phyloP scores from a whole-genome alignment of 1,139 yeast species.

The Hanseniaspora uvarum region DNA sequence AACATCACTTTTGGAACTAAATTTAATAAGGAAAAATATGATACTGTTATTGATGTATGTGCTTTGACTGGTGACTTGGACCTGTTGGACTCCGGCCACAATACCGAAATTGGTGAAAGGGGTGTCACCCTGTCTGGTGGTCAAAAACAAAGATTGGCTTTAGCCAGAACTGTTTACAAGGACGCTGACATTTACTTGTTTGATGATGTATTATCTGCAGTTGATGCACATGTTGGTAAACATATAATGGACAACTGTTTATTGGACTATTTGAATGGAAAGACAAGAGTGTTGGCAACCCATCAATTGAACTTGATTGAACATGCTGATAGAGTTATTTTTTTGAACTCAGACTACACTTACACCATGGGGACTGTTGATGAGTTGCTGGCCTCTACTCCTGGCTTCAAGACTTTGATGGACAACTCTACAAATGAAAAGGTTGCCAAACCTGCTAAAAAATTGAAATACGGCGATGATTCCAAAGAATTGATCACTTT shows the following conservation, averaged over 20 bases:
- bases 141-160: constrained; percentile 71
- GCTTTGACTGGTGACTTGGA: constrained; percentile 55
- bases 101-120: constrained; percentile 76
- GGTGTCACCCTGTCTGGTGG: constrained; percentile 86
- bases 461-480: neutral
- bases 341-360: constrained; percentile 49
- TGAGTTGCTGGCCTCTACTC: constrained; percentile 33
- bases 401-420: constrained; percentile 32
- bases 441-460: constrained; percentile 24
- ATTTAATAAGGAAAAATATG: constrained; percentile 43
- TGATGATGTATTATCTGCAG: constrained; percentile 80
- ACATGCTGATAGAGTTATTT: constrained; percentile 55
- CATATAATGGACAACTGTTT: constrained; percentile 62
- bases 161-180: constrained; percentile 75
- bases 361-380: constrained; percentile 47
- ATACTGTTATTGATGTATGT: constrained; percentile 49
- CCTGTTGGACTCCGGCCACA: constrained; percentile 61
- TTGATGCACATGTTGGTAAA: constrained; percentile 79
- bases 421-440: constrained; percentile 29
- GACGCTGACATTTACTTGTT: constrained; percentile 52
- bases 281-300: constrained; percentile 67
- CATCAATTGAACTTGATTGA: constrained; percentile 63
- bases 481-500: constrained; percentile 16
- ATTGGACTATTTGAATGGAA: constrained; percentile 43
- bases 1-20: constrained; percentile 58